Conservation (phyloP, 2,329 filamentous ascomycete species). For the Calonectria leucothoes region DNA sequence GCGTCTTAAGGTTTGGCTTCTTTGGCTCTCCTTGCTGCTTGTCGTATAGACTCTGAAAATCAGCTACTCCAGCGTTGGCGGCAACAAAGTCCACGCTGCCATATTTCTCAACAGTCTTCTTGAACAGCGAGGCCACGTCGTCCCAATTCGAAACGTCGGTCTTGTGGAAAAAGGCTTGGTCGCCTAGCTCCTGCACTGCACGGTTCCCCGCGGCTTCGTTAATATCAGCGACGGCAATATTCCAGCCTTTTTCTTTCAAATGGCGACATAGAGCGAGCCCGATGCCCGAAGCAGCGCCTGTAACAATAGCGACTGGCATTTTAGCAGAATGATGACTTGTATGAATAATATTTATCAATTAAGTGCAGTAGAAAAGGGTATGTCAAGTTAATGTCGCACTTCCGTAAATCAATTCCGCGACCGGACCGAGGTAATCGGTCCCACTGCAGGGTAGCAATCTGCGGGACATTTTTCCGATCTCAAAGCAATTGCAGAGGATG, state of each 20-base stretch:
- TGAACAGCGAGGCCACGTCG: slow-evolving; percentile 10
- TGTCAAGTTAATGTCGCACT: not conserved
- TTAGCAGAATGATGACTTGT: not conserved
- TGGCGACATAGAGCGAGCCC: not conserved
- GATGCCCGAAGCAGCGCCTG: not conserved
- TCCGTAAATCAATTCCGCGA: not conserved
- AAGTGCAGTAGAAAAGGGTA: not conserved
- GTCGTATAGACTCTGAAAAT: slow-evolving; percentile 13
- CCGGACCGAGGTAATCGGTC: not conserved
- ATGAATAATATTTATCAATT: not conserved
- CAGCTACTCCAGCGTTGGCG: slow-evolving; percentile 13
- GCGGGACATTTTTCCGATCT: not conserved
- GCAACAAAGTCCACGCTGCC: slow-evolving; percentile 1
- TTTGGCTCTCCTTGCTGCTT: slow-evolving; percentile 1
- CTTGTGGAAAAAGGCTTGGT: slow-evolving; percentile 14
- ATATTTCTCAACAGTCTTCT: not conserved
- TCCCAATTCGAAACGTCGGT: slow-evolving; percentile 15
- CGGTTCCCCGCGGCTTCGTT: slow-evolving; percentile 2
- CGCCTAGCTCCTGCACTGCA: not conserved
- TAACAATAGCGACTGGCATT: slow-evolving; percentile 7
- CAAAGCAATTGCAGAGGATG: no score
- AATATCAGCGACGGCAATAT: not conserved
- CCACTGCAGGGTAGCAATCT: not conserved
- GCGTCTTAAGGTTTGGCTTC: slow-evolving; percentile 11
- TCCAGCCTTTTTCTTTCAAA: slow-evolving; percentile 3